phyloP scores from a whole-genome alignment of 2,329 filamentous ascomycete genomes.

The Drechslerella dactyloides region DNA sequence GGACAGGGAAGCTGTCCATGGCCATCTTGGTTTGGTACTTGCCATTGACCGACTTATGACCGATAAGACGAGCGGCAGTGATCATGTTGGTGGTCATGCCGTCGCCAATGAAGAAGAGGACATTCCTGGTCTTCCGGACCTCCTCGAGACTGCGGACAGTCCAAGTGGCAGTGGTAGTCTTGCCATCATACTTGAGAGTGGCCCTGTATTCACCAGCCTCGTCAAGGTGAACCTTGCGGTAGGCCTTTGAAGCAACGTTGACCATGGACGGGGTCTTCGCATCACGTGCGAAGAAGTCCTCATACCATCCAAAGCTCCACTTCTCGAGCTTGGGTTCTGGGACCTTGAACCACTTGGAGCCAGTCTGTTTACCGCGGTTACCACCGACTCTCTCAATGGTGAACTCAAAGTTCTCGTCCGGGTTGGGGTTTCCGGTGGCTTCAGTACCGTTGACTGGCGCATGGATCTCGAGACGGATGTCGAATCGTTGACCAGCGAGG shows the following conservation, averaged over 20 bases:
- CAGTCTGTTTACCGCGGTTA: constrained; percentile 60
- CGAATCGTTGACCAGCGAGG: constrained; percentile 81
- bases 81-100: constrained; percentile 79
- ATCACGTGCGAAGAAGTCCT: constrained; percentile 80
- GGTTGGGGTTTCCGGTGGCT: constrained; percentile 70
- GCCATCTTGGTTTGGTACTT: constrained; percentile 78
- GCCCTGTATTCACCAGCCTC: constrained; percentile 81
- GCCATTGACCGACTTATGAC: constrained; percentile 81
- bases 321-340: constrained; percentile 75
- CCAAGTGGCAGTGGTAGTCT: constrained; percentile 77
- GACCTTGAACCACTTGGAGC: constrained; percentile 72
- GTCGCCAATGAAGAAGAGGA: constrained; percentile 82
- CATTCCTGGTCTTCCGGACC: constrained; percentile 79
- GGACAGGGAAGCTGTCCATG: constrained; percentile 82
- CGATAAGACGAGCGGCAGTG: constrained; percentile 78
- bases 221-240: constrained; percentile 75
- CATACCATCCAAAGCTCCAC: constrained; percentile 85
- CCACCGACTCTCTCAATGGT: constrained; percentile 71
- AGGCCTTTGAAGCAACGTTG: constrained; percentile 79
- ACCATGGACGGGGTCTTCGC: constrained; percentile 73
- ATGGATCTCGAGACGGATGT: constrained; percentile 82
- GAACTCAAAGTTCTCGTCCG: constrained; percentile 77
- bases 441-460: constrained; percentile 82
- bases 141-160: constrained; percentile 73
- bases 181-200: constrained; percentile 75